Base-by-base conservation (phyloP, 164 flowering plant genomes). In the Macadamia tetraphylla region DNA sequence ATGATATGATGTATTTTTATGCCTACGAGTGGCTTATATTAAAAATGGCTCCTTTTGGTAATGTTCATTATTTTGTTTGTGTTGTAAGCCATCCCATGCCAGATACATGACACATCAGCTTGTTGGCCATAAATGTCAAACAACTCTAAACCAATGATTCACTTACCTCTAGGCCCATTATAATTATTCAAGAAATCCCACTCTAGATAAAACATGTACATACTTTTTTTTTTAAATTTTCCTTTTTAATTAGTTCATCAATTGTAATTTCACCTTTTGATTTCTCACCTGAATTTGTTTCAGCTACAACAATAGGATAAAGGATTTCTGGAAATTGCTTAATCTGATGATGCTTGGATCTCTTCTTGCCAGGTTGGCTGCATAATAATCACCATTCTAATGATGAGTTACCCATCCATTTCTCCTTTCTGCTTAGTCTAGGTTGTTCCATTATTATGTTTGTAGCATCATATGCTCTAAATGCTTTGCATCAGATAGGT, bases 391-490 rank as follows among this genome's bases (percentile, higher is more conserved):
- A 35, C 5, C 40, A 35, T 53, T 48, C 53, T 51, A 15, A 59
- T 63, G 44, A 11, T n/a, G 56, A 60, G 42, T 62, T 29, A 52
- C 15, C 61, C 53, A 32, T 31, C 1, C 30, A 32, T 42, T 49
- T 9, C 14, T 35, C 53, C 43, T 68, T 14, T 74, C 31, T 64
- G 31, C 78, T 79, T 81, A 94, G 99, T 88, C 82, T 92, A 80
- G 99, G 95, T 70, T 87, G 90, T 80, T 78, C 91, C 23, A 58
- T 71, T 65, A 66, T 85, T 40, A 79, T 82, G 68, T 88, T 92
- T 83, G 69, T 89, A 88, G 97, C 99, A 60, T 94, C 99, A 18
- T 89, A 90, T 76, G 97, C 95, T 65, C 74, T 94, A 32, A 87
- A 83, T 76, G 75, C 72, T 58, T 81, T 94, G 81, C 97, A 94